Conservation (phyloP, 495 filamentous ascomycete genomes). For the Aspergillus funiculosus region DNA sequence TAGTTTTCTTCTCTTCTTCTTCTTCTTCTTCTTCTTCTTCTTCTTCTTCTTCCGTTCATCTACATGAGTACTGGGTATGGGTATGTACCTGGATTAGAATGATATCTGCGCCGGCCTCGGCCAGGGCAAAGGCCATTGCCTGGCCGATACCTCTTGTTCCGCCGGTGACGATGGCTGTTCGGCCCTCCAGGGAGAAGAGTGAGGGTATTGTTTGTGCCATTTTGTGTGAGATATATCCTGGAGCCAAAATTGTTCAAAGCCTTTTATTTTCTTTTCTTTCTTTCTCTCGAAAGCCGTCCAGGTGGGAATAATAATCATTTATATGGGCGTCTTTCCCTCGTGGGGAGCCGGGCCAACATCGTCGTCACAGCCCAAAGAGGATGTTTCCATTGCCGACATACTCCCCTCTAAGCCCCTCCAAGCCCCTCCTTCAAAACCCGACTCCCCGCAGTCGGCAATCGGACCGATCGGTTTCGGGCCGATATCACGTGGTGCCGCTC, state of each 20-base stretch:
- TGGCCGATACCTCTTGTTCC: constrained; percentile 85
- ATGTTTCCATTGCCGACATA: constrained; percentile 11
- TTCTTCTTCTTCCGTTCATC: too few species aligned
- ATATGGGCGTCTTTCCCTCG: not conserved
- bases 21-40: too few species aligned
- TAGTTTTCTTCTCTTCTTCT: too few species aligned
- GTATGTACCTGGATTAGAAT: constrained; percentile 57
- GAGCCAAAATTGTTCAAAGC: not conserved
- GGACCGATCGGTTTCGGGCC: constrained; percentile 5
- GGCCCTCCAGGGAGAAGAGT: constrained; percentile 42
- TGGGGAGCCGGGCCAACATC: not conserved
- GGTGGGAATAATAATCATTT: not conserved
- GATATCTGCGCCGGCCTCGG: constrained; percentile 81
- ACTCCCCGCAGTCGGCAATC: constrained; percentile 7
- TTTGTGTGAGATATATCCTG: constrained; percentile 10
- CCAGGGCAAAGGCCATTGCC: constrained; percentile 73
- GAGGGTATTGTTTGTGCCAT: constrained; percentile 28
- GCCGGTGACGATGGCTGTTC: constrained; percentile 81
- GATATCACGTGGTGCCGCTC: constrained; percentile 5
- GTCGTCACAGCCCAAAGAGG: constrained; percentile 4
- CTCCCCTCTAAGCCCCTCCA: too few species aligned
- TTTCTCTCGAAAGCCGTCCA: not conserved
- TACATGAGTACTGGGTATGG: too few species aligned
- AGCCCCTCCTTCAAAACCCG: constrained; percentile 2
- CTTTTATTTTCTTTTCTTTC: not conserved